phyloP scores from a whole-genome alignment of 1,284 basidiomycete species.

The Tetrapyrgos nigripes region DNA sequence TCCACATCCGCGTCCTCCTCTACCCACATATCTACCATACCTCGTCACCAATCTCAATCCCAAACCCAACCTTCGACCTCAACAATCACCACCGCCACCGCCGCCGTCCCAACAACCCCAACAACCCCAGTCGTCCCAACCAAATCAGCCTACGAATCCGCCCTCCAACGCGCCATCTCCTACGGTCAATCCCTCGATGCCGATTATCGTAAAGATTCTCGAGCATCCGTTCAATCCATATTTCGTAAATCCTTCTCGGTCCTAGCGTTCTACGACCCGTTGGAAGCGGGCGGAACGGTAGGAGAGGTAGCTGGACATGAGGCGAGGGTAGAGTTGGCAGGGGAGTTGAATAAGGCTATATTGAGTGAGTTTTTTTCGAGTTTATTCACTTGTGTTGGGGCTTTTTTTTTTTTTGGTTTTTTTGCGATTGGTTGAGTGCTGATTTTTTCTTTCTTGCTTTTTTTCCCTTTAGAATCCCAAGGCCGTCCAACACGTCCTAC shows the following conservation, averaged over 20 bases:
- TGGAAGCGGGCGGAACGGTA: slow-evolving; percentile 65
- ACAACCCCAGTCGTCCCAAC: too few species aligned
- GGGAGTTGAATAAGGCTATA: slow-evolving; percentile 82
- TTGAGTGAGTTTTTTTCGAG: slow-evolving; percentile 59
- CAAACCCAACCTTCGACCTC: too few species aligned
- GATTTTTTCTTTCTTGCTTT: not conserved
- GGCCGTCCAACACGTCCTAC: slow-evolving; percentile 73
- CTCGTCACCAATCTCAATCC: slow-evolving; percentile 23
- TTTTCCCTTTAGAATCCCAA: slow-evolving; percentile 67
- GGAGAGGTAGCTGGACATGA: slow-evolving; percentile 71
- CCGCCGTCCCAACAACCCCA: too few species aligned
- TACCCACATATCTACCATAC: slow-evolving; percentile 29
- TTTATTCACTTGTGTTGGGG: slow-evolving; percentile 29
- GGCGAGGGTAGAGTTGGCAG: slow-evolving; percentile 69
- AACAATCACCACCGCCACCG: too few species aligned
- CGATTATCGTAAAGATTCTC: slow-evolving; percentile 66
- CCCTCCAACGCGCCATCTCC: slow-evolving; percentile 66
- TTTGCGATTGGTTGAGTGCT: not conserved
- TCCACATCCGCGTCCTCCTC: too few species aligned
- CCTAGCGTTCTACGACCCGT: slow-evolving; percentile 78
- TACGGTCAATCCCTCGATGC: slow-evolving; percentile 75
- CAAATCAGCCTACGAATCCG: slow-evolving; percentile 64
- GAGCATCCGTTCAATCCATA: slow-evolving; percentile 66
- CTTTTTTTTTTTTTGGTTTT: slow-evolving; percentile 16
- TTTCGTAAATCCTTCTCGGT: slow-evolving; percentile 79